Conservation (phyloP, 768 basidiomycete genomes). For the Mycena filopes region DNA sequence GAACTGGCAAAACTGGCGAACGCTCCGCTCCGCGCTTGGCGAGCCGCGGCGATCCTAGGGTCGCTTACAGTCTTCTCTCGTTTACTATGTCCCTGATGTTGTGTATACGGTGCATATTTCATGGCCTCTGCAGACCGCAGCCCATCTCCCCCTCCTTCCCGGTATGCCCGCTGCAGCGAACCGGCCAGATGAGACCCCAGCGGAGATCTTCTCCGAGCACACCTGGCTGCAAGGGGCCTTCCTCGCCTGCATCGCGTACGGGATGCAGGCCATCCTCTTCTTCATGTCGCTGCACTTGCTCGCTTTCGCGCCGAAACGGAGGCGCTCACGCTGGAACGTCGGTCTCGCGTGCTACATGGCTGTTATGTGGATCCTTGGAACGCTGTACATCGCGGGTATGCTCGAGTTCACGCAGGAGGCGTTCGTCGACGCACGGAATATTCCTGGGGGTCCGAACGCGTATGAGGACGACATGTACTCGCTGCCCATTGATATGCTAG, state of each 20-base stretch:
- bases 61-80: background rate
- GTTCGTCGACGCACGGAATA: constrained; percentile 46
- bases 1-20: no score
- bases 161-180: constrained; percentile 1
- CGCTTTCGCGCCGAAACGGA: background rate
- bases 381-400: constrained; percentile 32
- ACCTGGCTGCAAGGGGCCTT: constrained; percentile 32
- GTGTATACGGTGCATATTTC: no score
- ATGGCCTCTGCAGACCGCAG: no score
- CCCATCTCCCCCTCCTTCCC: no score
- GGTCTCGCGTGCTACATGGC: constrained; percentile 16
- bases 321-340: background rate
- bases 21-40: no score
- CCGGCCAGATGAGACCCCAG: constrained; percentile 5
- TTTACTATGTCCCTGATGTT: background rate
- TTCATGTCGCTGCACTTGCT: constrained; percentile 19
- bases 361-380: constrained; percentile 27
- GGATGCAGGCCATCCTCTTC: constrained; percentile 22
- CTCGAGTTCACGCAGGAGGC: constrained; percentile 37
- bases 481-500: constrained; percentile 28
- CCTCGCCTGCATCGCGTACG: constrained; percentile 26
- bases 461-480: constrained; percentile 37
- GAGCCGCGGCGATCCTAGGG: no score
- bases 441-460: constrained; percentile 42
- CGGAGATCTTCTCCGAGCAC: constrained; percentile 28